Evolutionary conservation across 129 eudicot genomes (phyloP).

Genomic region (Logfia minima): DNA sequence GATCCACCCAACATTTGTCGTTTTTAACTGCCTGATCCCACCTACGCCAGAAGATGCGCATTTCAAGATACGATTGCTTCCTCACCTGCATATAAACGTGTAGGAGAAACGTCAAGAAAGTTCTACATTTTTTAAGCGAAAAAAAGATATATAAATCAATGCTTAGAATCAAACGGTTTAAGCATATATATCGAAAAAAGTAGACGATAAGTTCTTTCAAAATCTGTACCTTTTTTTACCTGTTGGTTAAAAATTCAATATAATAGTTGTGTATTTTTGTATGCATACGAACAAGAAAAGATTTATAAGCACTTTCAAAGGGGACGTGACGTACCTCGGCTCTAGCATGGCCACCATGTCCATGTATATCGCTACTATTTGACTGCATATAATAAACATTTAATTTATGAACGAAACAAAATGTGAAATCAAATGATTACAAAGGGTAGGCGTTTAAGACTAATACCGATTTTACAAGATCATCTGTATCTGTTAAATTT

Average conservation of each 20-base stretch:
- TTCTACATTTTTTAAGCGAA: not conserved
- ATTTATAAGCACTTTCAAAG: constrained; percentile 7
- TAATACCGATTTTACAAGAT: constrained; percentile 44
- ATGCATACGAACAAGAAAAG: not conserved
- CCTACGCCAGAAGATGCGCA: constrained; percentile 61
- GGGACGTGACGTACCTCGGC: constrained; percentile 46
- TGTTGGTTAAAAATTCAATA: not conserved
- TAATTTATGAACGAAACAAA: not conserved
- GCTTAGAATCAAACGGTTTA: no score
- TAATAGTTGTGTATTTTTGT: not conserved
- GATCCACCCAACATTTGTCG: constrained; percentile 84
- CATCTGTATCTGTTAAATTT: constrained; percentile 27
- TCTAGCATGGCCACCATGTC: constrained; percentile 40
- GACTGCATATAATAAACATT: constrained; percentile 43
- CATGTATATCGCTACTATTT: constrained; percentile 24
- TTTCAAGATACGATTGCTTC: constrained; percentile 64
- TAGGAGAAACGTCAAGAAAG: not conserved
- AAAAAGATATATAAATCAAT: not conserved
- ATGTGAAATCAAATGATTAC: not conserved
- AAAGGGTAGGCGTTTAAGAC: not conserved
- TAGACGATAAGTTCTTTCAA: not conserved
- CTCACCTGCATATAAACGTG: constrained; percentile 54
- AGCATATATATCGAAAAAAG: no score
- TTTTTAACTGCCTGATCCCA: constrained; percentile 65
- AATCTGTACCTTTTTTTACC: not conserved